Percentiles rank a stretch among this genome's conserved stretches.
phyloP scores from a whole-genome alignment of 2,329 filamentous ascomycete genomes.

The Myriosclerotinia curreyana region DNA sequence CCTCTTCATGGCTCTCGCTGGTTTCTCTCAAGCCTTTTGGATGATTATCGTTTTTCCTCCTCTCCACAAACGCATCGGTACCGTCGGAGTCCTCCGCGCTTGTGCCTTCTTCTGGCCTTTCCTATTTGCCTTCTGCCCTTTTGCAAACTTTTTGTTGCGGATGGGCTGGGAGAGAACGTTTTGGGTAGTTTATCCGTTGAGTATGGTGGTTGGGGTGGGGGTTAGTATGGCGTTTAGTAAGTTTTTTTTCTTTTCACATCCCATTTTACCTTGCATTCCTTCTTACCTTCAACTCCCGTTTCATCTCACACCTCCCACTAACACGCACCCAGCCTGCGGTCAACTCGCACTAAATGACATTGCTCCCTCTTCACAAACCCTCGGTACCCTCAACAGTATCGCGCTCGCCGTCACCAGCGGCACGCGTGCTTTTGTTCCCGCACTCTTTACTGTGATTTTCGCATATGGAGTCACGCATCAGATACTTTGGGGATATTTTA shows the following conservation, averaged over 20 bases:
- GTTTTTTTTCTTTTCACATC: constrained; percentile 46
- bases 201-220: constrained; percentile 58
- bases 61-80: constrained; percentile 64
- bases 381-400: constrained; percentile 71
- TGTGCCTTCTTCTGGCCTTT: constrained; percentile 62
- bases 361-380: constrained; percentile 58
- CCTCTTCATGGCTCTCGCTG: constrained; percentile 60
- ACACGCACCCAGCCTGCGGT: constrained; percentile 61
- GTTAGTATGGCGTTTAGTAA: constrained; percentile 50
- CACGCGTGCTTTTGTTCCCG: constrained; percentile 64
- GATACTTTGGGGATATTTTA: constrained; percentile 61
- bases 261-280: constrained; percentile 25
- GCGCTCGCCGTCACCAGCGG: constrained; percentile 60
- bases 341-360: constrained; percentile 76
- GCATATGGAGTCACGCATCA: constrained; percentile 63
- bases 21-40: constrained; percentile 67
- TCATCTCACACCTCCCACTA: background rate
- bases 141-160: constrained; percentile 56
- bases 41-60: constrained; percentile 67
- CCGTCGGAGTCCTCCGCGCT: constrained; percentile 58
- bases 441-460: constrained; percentile 63
- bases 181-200: constrained; percentile 34
- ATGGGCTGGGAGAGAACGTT: constrained; percentile 41
- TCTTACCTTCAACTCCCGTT: background rate
- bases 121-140: constrained; percentile 55